Percentiles rank a stretch among this genome's conserved stretches.
phyloP scores from a whole-genome alignment of 768 basidiomycete genomes.

The Lentinula lateritia region DNA sequence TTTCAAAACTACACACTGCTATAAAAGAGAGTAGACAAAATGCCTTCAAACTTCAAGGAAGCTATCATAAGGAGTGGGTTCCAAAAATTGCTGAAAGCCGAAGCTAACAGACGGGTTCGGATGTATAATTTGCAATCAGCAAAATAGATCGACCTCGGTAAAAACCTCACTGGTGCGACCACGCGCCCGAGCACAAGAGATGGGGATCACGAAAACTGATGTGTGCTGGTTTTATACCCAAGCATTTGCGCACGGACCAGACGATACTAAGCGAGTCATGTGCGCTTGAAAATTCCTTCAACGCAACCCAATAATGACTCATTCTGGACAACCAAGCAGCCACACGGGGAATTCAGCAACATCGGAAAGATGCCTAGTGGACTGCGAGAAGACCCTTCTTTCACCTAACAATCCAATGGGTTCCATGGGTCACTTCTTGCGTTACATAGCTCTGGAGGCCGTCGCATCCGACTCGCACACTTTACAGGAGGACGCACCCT shows the following conservation, averaged over 20 bases:
- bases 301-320: too few relatives aligned
- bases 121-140: constrained; percentile 98
- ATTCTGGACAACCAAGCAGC: too few relatives aligned
- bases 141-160: constrained; percentile 93
- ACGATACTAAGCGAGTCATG: not conserved
- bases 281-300: not conserved
- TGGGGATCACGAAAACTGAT: not conserved
- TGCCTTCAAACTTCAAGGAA: constrained; percentile 16
- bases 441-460: too few relatives aligned
- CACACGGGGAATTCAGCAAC: not conserved
- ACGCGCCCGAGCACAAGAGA: constrained; percentile 87
- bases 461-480: too few relatives aligned
- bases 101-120: constrained; percentile 90
- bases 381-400: too few relatives aligned
- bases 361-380: not conserved
- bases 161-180: constrained; percentile 89
- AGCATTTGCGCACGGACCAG: not conserved
- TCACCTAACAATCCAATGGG: too few relatives aligned
- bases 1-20: too few relatives aligned
- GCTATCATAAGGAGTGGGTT: constrained; percentile 30
- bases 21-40: too few relatives aligned
- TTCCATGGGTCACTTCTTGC: too few relatives aligned
- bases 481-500: too few relatives aligned
- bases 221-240: not conserved
- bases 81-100: constrained; percentile 91